phyloP scores from a whole-genome alignment of 2,329 filamentous ascomycete genomes.

The Aspergillus piperis region DNA sequence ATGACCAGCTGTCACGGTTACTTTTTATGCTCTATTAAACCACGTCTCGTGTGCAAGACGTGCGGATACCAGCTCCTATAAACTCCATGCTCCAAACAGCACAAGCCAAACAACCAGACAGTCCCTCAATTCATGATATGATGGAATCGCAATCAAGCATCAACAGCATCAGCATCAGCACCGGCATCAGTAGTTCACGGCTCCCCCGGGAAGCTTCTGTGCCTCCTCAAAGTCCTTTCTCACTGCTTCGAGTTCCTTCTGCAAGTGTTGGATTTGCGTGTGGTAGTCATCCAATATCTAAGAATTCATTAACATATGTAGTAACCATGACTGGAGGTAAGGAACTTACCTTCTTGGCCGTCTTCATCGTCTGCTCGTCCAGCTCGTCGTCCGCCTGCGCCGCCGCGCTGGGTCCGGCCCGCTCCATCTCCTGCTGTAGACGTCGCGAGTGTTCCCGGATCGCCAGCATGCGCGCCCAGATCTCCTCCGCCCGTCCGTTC shows the following conservation, averaged over 20 bases:
- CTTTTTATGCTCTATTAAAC: conserved; percentile 2
- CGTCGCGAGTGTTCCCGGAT: conserved; percentile 61
- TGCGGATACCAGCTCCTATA: conserved; percentile 8
- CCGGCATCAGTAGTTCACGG: conserved; percentile 16
- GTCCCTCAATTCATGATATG: background rate
- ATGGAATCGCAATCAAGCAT: too few relatives aligned
- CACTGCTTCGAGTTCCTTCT: conserved; percentile 61
- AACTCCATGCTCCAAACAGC: conserved; percentile 3
- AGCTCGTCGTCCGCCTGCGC: conserved; percentile 50
- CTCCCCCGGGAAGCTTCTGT: conserved; percentile 41
- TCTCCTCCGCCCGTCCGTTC: conserved; percentile 63
- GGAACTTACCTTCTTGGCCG: conserved; percentile 59
- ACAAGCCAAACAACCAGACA: background rate
- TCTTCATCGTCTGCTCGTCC: conserved; percentile 60
- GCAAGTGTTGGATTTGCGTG: conserved; percentile 57
- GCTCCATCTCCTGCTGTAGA: conserved; percentile 62
- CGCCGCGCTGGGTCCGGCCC: conserved; percentile 46
- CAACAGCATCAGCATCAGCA: background rate
- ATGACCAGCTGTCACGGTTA: background rate
- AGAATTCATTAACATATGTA: conserved; percentile 17
- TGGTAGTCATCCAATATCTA: conserved; percentile 55
- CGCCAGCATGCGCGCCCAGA: conserved; percentile 67
- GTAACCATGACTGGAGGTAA: background rate
- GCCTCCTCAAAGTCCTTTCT: conserved; percentile 62
- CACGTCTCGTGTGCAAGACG: background rate